A percentile compares a stretch with the other conserved stretches of the same genome.
Conservation (phyloP, 768 basidiomycete species). For the Psilocybe cyanescens region DNA sequence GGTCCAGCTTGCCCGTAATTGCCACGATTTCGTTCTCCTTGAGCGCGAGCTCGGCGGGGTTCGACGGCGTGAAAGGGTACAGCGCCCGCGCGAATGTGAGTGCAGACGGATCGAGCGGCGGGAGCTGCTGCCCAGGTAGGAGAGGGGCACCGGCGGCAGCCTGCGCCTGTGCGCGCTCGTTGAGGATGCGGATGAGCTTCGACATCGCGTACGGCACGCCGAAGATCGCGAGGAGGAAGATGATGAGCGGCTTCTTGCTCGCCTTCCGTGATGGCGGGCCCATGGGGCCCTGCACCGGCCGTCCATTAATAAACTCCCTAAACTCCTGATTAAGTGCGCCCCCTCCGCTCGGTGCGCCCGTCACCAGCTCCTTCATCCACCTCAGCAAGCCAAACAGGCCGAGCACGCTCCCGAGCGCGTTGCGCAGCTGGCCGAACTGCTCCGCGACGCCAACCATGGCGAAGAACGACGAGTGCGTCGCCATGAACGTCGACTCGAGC, state of each 20-base stretch:
- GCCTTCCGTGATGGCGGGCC: constrained; percentile 56
- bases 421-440: constrained; percentile 89
- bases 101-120: constrained; percentile 76
- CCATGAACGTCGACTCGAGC: constrained; percentile 97
- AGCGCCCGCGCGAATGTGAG: constrained; percentile 85
- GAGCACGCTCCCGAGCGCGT: constrained; percentile 92
- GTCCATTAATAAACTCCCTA: constrained; percentile 72
- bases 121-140: constrained; percentile 47
- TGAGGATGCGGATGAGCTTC: constrained; percentile 79
- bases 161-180: constrained; percentile 57
- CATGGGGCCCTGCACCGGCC: constrained; percentile 54
- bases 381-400: constrained; percentile 89
- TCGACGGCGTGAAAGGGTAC: constrained; percentile 77
- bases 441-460: constrained; percentile 97
- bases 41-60: constrained; percentile 78
- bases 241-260: constrained; percentile 86
- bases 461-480: constrained; percentile 93
- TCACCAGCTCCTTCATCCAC: constrained; percentile 76
- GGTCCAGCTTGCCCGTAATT: constrained; percentile 81
- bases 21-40: constrained; percentile 94
- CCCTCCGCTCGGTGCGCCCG: constrained; percentile 35
- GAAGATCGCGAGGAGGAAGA: constrained; percentile 93
- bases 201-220: constrained; percentile 95
- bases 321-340: constrained; percentile 64
- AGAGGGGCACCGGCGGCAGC: constrained; percentile 43